Base-by-base conservation (phyloP, 208 protist genomes). In the Angomonas ambiguus region DNA sequence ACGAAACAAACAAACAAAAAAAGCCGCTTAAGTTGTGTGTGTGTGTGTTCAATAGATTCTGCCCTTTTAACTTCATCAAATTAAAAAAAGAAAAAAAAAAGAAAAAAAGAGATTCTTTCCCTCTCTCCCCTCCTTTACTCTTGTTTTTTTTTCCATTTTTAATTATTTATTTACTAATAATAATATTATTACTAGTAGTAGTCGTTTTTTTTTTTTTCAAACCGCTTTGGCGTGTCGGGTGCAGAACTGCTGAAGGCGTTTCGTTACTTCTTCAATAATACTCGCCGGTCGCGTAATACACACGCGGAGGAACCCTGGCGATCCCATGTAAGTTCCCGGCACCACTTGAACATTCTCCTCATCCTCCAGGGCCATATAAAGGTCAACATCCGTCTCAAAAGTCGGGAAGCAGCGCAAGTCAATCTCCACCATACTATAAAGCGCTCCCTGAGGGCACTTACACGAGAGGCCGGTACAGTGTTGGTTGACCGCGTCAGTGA, bases 401-500 rank as follows among this genome's bases (percentile, higher is more conserved):
- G 8, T 16, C 11, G 38, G 8, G 38, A 45, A 45, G 11, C 8
- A 8, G 38, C 11, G 11, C 11, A 45, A 16, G 34, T 82, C 85
- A 32, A 97, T 91, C 11, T 73, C 74, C 31, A 94, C 76, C 89
- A 96, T 94, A 24, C 85, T 58, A 70, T 95, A 97, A 79, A 97
- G 89, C 42, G 91, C 80, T 16, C 85, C 91, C 60, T 73, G 64
- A 4, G 91, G 88, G 56, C 57, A 88, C 75, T 28, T 79, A 72
- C 11, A 49, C 57, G 20, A 95, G 30, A 96, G 71, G 28, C 87
- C 88, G 28, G n/a, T 18, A 51, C 87, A 72, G 31, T 45, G 48
- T 42, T 85, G 42, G 8, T 88, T 55, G 4, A 79, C 33, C 31
- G 59, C 56, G 0, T 75, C 49, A 38, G 72, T 84, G 33, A 77